Evolutionary conservation across 2,329 filamentous ascomycete genomes (phyloP).

Genomic region (Sphaceloma murrayae): DNA sequence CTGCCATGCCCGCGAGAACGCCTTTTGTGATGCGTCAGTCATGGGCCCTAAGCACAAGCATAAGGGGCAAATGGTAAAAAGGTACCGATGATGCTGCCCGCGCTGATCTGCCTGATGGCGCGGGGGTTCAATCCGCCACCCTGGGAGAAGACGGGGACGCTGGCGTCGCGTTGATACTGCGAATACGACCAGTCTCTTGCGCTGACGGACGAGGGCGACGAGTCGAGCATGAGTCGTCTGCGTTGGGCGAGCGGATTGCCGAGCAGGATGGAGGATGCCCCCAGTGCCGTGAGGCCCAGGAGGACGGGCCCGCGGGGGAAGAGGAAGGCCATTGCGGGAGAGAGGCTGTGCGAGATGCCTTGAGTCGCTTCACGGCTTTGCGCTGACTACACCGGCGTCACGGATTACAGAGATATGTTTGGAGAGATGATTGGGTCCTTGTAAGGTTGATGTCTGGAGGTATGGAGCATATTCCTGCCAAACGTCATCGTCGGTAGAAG

Average conservation of each 20-base stretch:
- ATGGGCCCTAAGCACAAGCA: neutral
- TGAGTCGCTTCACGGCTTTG: no score
- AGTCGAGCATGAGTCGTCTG: slow-evolving; percentile 32
- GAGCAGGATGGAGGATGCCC: slow-evolving; percentile 24
- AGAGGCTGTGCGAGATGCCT: no score
- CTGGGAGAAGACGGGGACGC: slow-evolving; percentile 30
- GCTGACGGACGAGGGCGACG: slow-evolving; percentile 22
- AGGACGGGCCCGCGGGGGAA: slow-evolving; percentile 15
- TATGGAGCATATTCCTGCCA: no score
- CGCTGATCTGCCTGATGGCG: slow-evolving; percentile 37
- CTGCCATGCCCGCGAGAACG: slow-evolving; percentile 52
- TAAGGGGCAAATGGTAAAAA: no score
- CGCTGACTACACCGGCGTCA: no score
- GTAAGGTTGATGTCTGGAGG: no score
- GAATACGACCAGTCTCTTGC: slow-evolving; percentile 33
- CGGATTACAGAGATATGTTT: no score
- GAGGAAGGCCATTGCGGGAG: slow-evolving; percentile 15
- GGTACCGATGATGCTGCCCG: slow-evolving; percentile 39
- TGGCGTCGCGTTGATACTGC: slow-evolving; percentile 32
- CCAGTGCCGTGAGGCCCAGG: slow-evolving; percentile 18
- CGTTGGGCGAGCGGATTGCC: slow-evolving; percentile 25
- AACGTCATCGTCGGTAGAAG: no score
- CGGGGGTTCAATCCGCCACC: slow-evolving; percentile 34
- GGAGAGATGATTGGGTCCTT: no score
- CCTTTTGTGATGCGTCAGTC: slow-evolving; percentile 36